These are phyloP conservation scores for Panicum virgatum DNA, from an alignment of 202 grass and related monocot species.

Conservation along the genomic window DNA sequence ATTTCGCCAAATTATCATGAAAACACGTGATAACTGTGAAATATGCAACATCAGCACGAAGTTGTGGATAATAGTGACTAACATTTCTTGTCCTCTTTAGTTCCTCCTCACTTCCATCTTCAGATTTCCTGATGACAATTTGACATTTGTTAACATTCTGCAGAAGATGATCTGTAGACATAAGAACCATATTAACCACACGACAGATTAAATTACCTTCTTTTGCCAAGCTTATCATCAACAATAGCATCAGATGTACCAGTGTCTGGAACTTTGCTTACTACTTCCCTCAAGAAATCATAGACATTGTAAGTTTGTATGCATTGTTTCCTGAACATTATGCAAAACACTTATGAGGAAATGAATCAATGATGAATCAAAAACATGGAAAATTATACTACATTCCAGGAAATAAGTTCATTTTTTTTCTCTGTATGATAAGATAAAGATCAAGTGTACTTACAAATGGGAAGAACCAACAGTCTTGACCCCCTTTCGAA, in stretches of 20 bases:
- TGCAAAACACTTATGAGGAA: conserved; percentile 9
- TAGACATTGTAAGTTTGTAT: conserved; percentile 68
- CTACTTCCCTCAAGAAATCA: conserved; percentile 91
- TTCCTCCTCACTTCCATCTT: conserved; percentile 62
- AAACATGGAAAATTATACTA: conserved; percentile 10
- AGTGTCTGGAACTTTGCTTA: conserved; percentile 81
- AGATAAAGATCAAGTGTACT: conserved; percentile 40
- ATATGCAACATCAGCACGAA: conserved; percentile 17
- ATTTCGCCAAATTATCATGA: not conserved
- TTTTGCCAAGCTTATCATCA: conserved; percentile 71
- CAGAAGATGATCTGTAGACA: not conserved
- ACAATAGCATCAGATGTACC: conserved; percentile 55
- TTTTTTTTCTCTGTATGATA: not conserved
- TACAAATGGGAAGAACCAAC: conserved; percentile 86
- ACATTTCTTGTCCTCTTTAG: conserved; percentile 65
- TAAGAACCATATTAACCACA: conserved; percentile 22
- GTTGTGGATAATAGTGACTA: conserved; percentile 35
- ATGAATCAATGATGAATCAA: conserved; percentile 3
- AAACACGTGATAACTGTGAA: not conserved
- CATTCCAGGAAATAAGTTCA: not conserved
- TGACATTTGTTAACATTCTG: not conserved
- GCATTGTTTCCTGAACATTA: conserved; percentile 76
- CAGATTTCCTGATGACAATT: conserved; percentile 62
- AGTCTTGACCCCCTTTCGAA: conserved; percentile 78
- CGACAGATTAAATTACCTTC: conserved; percentile 39